Base-by-base conservation (phyloP, 306 rosid genomes). In the Cucurbita maxima region DNA sequence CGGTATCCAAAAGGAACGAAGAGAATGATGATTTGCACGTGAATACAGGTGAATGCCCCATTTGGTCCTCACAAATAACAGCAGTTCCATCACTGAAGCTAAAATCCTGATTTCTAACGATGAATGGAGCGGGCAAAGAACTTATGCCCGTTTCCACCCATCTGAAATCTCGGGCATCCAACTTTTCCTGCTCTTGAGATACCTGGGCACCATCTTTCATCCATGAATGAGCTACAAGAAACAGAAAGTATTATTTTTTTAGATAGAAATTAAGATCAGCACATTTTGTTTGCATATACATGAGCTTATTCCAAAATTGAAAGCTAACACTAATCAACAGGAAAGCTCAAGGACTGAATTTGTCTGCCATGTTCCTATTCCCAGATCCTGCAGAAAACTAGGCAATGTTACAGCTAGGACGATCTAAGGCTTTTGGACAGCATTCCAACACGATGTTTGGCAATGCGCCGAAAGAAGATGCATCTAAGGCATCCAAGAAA, bases 161-260 rank as follows among this genome's bases (percentile, higher is more conserved):
- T 15, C 48, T 44, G 57, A 60, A 25, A 61, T 66, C 62, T 45
- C 74, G 74, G 4, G 44, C 43, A 30, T 48, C 74, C 14, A 14
- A 4, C 43, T 69, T 73, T 80, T 81, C 79, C 76, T 79, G 82
- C 78, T 76, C 82, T 79, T 54, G 70, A 70, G 66, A 66, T n/a
- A 40, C 61, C 64, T 58, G 54, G n/a, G 68, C 78, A 40, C 25
- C 58, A 48, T 79, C 79, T 54, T 86, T 81, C 90, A 88, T 84
- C 94, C 90, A 88, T 76, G 86, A 76, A 77, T 88, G 94, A 71
- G 82, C 94, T 88, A 83, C 53, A 72, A 57, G 59, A 71, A 58
- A 69, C 10, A 10, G 20, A 40, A 66, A 12, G 41, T 14, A 44
- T 4, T 22, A 13, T 47, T 30, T 8, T 1, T 30, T 69, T 25